Evolutionary conservation across 2,329 filamentous ascomycete genomes (phyloP), one percentile per base, ranked within the genome.

Genomic region (Penicillium sp.): DNA sequence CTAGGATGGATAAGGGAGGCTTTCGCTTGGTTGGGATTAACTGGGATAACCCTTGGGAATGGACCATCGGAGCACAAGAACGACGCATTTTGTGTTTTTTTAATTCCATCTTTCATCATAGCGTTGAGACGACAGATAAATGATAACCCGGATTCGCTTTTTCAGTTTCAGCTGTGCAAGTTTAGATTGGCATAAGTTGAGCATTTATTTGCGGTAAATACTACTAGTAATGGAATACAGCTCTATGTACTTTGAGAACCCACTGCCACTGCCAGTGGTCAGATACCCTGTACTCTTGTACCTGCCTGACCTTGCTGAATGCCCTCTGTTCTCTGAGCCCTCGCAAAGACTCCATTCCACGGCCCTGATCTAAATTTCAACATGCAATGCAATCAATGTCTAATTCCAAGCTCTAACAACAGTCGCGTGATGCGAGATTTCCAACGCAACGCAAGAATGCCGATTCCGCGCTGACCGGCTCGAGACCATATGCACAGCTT

Each of bases 111-210:
- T 61, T 63, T 55, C 58, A 61, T 63, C 61, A 63, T 63, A 66
- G 63, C 64, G 63, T 49, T 55, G 56, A 62, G 55, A 66, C 52
- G 60, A 65, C 59, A 58, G 50, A 58, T 50, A 58, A 66, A 65
- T 63, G 60, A 66, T 63, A 63, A 66, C 55, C 54, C 52, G 37
- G 42, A 54, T 59, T 56, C 45, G 43, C 37, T 23, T 32, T 41
- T 42, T 12, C 29, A 32, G 4, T 15, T 15, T 32, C 10, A 27
- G 24, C 24, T 27, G n/a, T n/a, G n/a, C n/a, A n/a, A n/a, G n/a
- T n/a, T n/a, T n/a, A n/a, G n/a, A n/a, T n/a, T n/a, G n/a, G n/a
- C n/a, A n/a, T n/a, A n/a, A n/a, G n/a, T n/a, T n/a, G n/a, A n/a
- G n/a, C n/a, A n/a, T 27, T 27, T 27, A 27, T 27, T 27, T 27